Evolutionary conservation across 202 grass and related monocot genomes (phyloP).

Genomic region (Setaria italica): DNA sequence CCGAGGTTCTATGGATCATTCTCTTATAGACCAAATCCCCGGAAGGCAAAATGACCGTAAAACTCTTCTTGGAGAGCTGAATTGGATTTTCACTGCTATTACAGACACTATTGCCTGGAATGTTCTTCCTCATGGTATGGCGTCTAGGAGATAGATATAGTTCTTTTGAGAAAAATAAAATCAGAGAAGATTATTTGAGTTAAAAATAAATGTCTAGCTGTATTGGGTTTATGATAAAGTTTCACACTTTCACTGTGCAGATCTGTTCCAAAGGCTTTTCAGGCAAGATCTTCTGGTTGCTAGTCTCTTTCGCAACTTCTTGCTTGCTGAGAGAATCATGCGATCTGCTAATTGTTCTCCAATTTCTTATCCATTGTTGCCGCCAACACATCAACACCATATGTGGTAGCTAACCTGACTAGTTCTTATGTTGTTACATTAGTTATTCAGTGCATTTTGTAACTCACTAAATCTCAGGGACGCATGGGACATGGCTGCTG

Average conservation of each 20-base stretch:
- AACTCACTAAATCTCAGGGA: slow-evolving; percentile 68
- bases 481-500: slow-evolving; percentile 99
- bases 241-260: slow-evolving; percentile 65
- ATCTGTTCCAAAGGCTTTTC: slow-evolving; percentile 96
- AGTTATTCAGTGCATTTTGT: slow-evolving; percentile 37
- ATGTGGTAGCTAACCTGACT: slow-evolving; percentile 78
- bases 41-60: slow-evolving; percentile 96
- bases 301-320: slow-evolving; percentile 97
- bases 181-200: not conserved
- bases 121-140: slow-evolving; percentile 90
- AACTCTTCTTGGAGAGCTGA: slow-evolving; percentile 95
- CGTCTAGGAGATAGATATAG: not conserved
- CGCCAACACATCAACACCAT: slow-evolving; percentile 95
- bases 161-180: slow-evolving; percentile 7
- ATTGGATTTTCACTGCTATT: slow-evolving; percentile 96
- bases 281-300: slow-evolving; percentile 98
- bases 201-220: not conserved
- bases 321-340: slow-evolving; percentile 99
- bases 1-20: slow-evolving; percentile 64
- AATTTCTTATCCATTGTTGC: slow-evolving; percentile 82
- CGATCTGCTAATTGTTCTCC: slow-evolving; percentile 94
- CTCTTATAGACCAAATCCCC: slow-evolving; percentile 85
- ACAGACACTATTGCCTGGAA: slow-evolving; percentile 96
- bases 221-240: slow-evolving; percentile 36
- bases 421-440: slow-evolving; percentile 20